Percentiles rank a stretch among this genome's conserved stretches.
phyloP scores from a whole-genome alignment of 129 eudicot genomes.

The Deinandra increscens region DNA sequence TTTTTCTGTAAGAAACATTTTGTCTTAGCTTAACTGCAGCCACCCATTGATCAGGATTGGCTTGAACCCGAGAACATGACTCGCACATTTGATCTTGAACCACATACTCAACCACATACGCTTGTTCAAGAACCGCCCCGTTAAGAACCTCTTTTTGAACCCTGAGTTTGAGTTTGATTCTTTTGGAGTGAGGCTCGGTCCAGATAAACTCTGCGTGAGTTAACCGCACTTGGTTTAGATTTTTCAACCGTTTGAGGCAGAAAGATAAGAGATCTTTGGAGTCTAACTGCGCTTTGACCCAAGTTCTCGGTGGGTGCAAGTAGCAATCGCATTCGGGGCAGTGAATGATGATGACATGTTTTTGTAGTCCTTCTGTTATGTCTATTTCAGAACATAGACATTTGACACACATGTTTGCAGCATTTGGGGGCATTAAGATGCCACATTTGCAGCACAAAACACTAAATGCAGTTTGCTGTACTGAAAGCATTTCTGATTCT shows the following conservation, averaged over 20 bases:
- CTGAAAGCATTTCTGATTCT: conserved; percentile 15
- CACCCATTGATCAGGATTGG: conserved; percentile 15
- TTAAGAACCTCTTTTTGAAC: conserved; percentile 12
- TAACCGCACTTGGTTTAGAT: conserved; percentile 8
- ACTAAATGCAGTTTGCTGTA: conserved; percentile 10
- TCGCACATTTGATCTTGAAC: conserved; percentile 18
- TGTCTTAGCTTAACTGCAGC: conserved; percentile 13
- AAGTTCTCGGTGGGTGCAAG: conserved; percentile 22
- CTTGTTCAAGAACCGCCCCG: conserved; percentile 12
- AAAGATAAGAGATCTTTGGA: conserved; percentile 13
- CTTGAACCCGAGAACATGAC: conserved; percentile 12
- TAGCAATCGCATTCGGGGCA: conserved; percentile 17
- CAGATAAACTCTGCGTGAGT: conserved; percentile 12
- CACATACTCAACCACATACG: conserved; percentile 16
- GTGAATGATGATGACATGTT: conserved; percentile 16
- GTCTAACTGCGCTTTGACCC: conserved; percentile 10
- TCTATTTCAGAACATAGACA: conserved; percentile 17
- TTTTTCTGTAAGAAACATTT: background rate
- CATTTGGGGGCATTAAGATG: conserved; percentile 13
- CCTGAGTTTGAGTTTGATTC: conserved; percentile 13
- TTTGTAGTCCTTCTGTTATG: conserved; percentile 19
- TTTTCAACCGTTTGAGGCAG: conserved; percentile 1
- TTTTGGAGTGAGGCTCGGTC: conserved; percentile 16
- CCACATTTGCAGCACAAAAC: conserved; percentile 21
- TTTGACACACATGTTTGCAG: conserved; percentile 22